A percentile compares a stretch with the other conserved stretches of the same genome.
Evolutionary conservation across 2,329 filamentous ascomycete species (phyloP).

Genomic region (Ophiostoma piceae): DNA sequence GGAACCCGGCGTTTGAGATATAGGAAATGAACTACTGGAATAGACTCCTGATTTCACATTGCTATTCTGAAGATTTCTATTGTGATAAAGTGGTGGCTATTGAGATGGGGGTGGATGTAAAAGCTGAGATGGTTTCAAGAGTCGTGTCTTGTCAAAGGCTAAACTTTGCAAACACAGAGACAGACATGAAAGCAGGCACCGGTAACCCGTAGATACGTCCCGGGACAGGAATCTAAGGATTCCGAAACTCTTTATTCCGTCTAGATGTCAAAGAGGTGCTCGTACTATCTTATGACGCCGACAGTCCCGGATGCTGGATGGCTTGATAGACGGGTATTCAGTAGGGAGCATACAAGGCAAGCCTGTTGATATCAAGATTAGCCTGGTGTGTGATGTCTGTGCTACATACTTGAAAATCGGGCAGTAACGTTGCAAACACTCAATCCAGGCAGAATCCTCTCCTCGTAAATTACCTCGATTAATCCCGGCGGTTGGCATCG

Average conservation of each 20-base stretch:
- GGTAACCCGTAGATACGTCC: background rate
- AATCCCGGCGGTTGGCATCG: background rate
- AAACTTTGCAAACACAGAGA: background rate
- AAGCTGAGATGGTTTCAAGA: background rate
- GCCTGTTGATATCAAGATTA: background rate
- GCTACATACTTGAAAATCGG: background rate
- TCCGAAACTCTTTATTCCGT: background rate
- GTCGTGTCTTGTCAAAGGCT: background rate
- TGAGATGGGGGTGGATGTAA: background rate
- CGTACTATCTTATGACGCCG: background rate
- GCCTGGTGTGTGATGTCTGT: background rate
- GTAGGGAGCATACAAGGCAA: background rate
- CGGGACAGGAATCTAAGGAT: background rate
- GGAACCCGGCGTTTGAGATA: conserved; percentile 1
- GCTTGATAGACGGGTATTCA: background rate
- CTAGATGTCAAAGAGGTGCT: background rate
- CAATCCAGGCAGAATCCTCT: background rate
- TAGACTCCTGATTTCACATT: conserved; percentile 6
- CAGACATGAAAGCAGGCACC: background rate
- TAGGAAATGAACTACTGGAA: background rate
- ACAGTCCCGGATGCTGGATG: background rate
- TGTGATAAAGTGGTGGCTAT: background rate
- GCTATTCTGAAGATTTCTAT: background rate
- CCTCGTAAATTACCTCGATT: background rate
- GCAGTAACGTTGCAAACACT: background rate